Base-by-base conservation (phyloP, 257 asterid genomes). In the Phtheirospermum japonicum region DNA sequence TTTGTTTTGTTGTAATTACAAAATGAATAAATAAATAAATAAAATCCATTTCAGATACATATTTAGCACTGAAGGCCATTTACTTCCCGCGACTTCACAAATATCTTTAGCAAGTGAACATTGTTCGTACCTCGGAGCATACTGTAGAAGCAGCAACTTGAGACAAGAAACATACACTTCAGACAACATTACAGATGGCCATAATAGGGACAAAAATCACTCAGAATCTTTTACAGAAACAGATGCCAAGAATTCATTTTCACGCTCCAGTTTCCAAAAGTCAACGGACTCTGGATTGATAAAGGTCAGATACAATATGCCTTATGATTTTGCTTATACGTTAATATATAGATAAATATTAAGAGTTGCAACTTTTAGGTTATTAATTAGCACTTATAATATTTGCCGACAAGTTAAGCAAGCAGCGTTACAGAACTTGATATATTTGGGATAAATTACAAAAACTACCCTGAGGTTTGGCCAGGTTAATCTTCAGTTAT, bases 61-160 rank as follows among this genome's bases (percentile, higher is more conserved):
- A 65, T 92, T 92, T 79, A 92, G 91, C 82, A 92, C 99, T 3
- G 99, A 92, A 82, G 99, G 99, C 71, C 99, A 92, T 75, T 79
- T 92, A 61, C 82, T 92, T 70, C 99, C 99, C 37, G 83, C 81
- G 18, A 92, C 93, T 71, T 97, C 96, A 56, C 97, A 83, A 77
- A 81, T 89, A 79, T 86, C 97, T 59, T 57, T 92, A 73, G 85
- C 76, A 46, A 73, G 77, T 20, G 97, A 89, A 65, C 86, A 83
- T 67, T 92, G 97, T 74, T 75, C 88, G 42, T 92, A 92, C 77
- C 75, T 83, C 46, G 99, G 99, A 63, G 90, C 97, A 56, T 86
- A 83, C 82, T 92, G 99, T 75, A 76, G 82, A 69, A 82, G 77
- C 79, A 67, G 72, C 60, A 72, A 71, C 70, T 61, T 70, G 66